A percentile compares a stretch with the other conserved stretches of the same genome.
These are phyloP conservation scores for Plasmopara muralis DNA, from an alignment of 352 stramenopile genomes.

Conservation along the genomic window DNA sequence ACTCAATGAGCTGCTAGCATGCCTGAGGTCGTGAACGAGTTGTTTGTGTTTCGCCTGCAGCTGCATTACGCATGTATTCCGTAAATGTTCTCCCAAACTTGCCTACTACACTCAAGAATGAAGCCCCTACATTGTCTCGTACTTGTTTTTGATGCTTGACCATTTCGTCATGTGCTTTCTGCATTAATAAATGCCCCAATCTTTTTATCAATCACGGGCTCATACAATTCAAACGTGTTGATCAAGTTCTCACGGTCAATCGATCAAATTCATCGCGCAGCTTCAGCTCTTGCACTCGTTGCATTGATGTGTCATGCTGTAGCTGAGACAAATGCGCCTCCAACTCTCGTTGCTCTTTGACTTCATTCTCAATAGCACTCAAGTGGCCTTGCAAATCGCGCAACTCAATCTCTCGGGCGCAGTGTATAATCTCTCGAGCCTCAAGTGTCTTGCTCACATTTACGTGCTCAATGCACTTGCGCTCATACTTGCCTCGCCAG, in stretches of 20 bases:
- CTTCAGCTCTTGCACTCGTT: constrained; percentile 24
- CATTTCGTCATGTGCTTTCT: constrained; percentile 49
- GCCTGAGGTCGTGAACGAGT: constrained; percentile 56
- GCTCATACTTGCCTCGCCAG: constrained; percentile 48
- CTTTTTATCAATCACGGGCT: background rate
- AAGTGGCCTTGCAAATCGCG: constrained; percentile 38
- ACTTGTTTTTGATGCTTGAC: constrained; percentile 32
- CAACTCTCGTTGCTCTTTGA: constrained; percentile 28
- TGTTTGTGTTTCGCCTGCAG: constrained; percentile 41
- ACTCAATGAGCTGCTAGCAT: background rate
- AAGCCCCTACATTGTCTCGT: constrained; percentile 34
- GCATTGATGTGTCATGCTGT: constrained; percentile 23
- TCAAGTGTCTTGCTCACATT: constrained; percentile 53
- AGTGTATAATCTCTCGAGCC: constrained; percentile 45
- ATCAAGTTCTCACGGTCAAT: constrained; percentile 24
- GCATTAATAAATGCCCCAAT: background rate
- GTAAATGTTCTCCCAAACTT: background rate
- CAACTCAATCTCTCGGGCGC: constrained; percentile 44
- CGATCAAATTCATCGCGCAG: constrained; percentile 28
- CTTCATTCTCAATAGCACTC: constrained; percentile 29
- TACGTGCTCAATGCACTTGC: constrained; percentile 33
- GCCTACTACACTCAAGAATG: background rate
- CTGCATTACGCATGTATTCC: constrained; percentile 9
- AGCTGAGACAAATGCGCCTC: constrained; percentile 40
- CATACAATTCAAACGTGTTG: background rate